A percentile compares a stretch with the other conserved stretches of the same genome.
Conservation (phyloP, 2,329 filamentous ascomycete species). For the Colletotrichum truncatum region DNA sequence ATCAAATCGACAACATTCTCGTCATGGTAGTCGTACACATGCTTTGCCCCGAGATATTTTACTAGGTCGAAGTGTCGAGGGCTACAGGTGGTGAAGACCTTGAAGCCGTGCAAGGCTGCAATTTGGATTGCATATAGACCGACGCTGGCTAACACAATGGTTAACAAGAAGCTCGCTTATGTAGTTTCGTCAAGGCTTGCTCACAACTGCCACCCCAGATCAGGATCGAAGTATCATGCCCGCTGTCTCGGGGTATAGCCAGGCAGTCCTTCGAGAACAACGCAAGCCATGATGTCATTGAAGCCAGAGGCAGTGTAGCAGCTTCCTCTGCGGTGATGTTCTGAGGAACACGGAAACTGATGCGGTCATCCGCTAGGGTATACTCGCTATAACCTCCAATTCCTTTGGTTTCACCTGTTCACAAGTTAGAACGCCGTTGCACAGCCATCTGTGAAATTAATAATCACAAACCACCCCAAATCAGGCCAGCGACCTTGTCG, state of each 20-base stretch:
- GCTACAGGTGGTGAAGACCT: conserved; percentile 46
- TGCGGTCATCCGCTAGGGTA: conserved; percentile 48
- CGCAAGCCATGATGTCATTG: conserved; percentile 47
- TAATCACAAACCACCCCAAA: conserved; percentile 42
- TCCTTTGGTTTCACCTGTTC: conserved; percentile 37
- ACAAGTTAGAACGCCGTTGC: background rate
- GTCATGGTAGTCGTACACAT: conserved; percentile 52
- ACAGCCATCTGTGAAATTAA: rapidly evolving
- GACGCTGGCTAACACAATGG: conserved; percentile 41
- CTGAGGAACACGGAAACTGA: conserved; percentile 48
- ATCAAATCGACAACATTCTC: conserved; percentile 45
- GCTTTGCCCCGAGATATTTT: conserved; percentile 41
- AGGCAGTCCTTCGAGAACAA: conserved; percentile 48
- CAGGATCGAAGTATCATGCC: conserved; percentile 37
- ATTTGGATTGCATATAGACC: conserved; percentile 47
- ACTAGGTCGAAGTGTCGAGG: conserved; percentile 41
- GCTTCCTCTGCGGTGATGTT: conserved; percentile 41
- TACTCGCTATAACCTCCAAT: conserved; percentile 50
- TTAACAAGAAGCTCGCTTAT: background rate
- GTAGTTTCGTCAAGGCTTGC: background rate
- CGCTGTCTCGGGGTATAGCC: conserved; percentile 37
- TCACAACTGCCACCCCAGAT: conserved; percentile 55
- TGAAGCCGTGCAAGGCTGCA: conserved; percentile 41
- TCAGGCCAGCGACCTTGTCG: conserved; percentile 36
- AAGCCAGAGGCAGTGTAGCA: conserved; percentile 49